Base-by-base conservation (phyloP, 768 basidiomycete genomes). In the Lactarius vividus region DNA sequence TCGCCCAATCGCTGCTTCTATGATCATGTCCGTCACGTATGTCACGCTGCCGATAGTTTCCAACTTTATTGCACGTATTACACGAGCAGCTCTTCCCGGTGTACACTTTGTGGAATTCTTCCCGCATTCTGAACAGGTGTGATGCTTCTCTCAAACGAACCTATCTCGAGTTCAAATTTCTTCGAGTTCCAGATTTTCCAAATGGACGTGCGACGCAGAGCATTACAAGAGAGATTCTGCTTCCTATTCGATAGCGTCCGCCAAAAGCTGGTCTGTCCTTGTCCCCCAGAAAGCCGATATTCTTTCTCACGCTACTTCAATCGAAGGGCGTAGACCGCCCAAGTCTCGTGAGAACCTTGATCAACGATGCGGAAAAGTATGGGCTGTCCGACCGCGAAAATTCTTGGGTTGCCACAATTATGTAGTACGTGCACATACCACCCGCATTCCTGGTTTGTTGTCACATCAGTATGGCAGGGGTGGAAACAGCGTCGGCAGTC, bases 81-180 rank as follows among this genome's bases (percentile, higher is more conserved):
- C 8, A 7, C 64, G 33, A n/a, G 37, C 64, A 37, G 29, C 33
- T 4, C 44, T 57, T 58, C 42, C 42, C 42, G 64, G 66, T 20
- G 18, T 52, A 2, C 59, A 58, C 31, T 28, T 65, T 20, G 64
- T 68, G n/a, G 66, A 68, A 39, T 42, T 65, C n/a, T 42, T 68
- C 39, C 56, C 66, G n/a, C 39, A 29, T 68, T 26, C 66, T 64
- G 5, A 29, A 20, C 33, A 46, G 37, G 40, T 33, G 37, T 0
- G 20, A n/a, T 1, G 39, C 18, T 20, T 42, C 26, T 31, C 13
- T 5, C 10, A 16, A 0, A 31, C 7, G 4, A 28, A 26, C 39
- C 23, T 4, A 26, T 40, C n/a, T 33, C 5, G 20, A 15, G 16
- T 4, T 40, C 6, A 13, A 16, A 15, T 9, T 13, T 10, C 3